phyloP scores from a whole-genome alignment of 2,329 filamentous ascomycete genomes.

The Phialophora tarda region DNA sequence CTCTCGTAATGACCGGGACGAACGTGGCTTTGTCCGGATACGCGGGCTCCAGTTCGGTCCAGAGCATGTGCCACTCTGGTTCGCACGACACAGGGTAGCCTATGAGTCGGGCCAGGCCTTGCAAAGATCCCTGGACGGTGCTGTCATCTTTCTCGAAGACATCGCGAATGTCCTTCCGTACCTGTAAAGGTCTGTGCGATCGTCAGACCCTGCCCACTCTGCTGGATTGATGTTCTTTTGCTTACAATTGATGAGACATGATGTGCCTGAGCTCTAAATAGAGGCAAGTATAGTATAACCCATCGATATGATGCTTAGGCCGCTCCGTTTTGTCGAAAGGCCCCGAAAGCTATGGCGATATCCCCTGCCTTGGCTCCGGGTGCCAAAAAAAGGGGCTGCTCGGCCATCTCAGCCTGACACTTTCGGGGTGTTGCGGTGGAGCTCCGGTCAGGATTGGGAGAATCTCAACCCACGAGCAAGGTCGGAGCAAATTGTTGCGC shows the following conservation, averaged over 20 bases:
- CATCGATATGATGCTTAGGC: not conserved
- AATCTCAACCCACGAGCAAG: not conserved
- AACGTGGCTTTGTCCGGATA: conserved; percentile 24
- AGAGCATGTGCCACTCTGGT: conserved; percentile 24
- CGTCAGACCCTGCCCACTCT: not conserved
- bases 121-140: conserved; percentile 14
- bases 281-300: not conserved
- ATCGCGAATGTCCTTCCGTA: conserved; percentile 25
- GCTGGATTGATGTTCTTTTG: not conserved
- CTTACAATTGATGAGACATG: conserved; percentile 18
- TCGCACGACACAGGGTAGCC: conserved; percentile 21
- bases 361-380: not conserved
- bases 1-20: conserved; percentile 1
- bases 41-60: conserved; percentile 15
- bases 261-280: not conserved
- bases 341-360: not conserved
- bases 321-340: not conserved
- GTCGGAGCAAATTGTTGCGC: not conserved
- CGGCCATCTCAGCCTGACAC: not conserved
- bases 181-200: conserved; percentile 16
- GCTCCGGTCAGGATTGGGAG: no score
- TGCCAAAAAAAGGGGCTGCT: not conserved
- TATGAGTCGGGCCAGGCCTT: not conserved
- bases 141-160: conserved; percentile 10
- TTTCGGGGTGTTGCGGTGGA: not conserved